Percentiles rank a stretch among this genome's conserved stretches.
Conservation (phyloP, 352 stramenopile species). For the Pythium aristosporum region DNA sequence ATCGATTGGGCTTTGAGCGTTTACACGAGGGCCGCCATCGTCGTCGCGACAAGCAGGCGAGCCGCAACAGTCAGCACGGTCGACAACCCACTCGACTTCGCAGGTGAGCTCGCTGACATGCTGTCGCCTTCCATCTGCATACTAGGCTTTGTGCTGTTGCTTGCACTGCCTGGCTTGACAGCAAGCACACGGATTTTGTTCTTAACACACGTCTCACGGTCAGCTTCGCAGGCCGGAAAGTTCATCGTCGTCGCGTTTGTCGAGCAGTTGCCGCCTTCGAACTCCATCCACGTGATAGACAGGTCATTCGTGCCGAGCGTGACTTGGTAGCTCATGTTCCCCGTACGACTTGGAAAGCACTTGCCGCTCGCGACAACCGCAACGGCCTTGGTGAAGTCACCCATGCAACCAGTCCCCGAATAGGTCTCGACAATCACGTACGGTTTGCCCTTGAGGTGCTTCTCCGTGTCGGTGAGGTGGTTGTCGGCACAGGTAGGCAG, state of each 20-base stretch:
- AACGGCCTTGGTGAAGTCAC: constrained; percentile 1
- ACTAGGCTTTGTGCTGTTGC: too few species aligned
- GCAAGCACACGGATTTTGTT: constrained; percentile 1
- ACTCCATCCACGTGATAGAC: constrained; percentile 5
- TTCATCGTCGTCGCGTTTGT: neutral
- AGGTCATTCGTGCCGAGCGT: neutral
- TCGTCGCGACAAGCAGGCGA: too few species aligned
- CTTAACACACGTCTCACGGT: constrained; percentile 3
- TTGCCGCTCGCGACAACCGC: constrained; percentile 10
- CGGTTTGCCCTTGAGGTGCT: constrained; percentile 5
- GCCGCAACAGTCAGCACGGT: too few species aligned
- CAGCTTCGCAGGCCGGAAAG: neutral
- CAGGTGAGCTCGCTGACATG: too few species aligned
- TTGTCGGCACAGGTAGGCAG: constrained; percentile 2
- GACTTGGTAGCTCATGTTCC: constrained; percentile 8
- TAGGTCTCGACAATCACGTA: constrained; percentile 15
- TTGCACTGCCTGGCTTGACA: too few species aligned
- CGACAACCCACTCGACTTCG: too few species aligned
- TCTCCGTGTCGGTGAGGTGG: neutral
- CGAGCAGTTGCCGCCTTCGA: neutral
- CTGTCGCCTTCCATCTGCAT: too few species aligned
- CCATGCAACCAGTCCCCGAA: neutral
- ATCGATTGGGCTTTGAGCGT: too few species aligned
- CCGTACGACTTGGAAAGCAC: constrained; percentile 2
- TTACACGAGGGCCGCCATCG: too few species aligned